phyloP scores from a whole-genome alignment of 2,329 filamentous ascomycete species.

The Aspergillus uvarum region DNA sequence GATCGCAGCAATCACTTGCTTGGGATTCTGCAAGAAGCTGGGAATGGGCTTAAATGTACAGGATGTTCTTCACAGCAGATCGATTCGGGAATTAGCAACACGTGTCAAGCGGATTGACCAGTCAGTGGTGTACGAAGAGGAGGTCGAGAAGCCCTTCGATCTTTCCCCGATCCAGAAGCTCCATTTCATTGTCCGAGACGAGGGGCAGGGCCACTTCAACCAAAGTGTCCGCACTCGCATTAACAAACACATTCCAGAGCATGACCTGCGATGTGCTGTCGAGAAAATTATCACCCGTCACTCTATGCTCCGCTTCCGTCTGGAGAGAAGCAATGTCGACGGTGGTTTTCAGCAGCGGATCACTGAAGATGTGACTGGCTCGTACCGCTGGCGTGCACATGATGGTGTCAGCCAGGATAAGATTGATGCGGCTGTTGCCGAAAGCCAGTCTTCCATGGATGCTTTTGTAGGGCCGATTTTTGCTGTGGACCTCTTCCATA shows the following conservation, averaged over 20 bases:
- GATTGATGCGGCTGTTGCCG: conserved; percentile 26
- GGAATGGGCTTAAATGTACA: conserved; percentile 50
- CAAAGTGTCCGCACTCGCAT: conserved; percentile 39
- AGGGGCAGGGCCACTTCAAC: conserved; percentile 40
- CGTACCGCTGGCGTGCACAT: conserved; percentile 30
- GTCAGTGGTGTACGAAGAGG: conserved; percentile 36
- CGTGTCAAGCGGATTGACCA: conserved; percentile 31
- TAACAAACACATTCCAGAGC: conserved; percentile 25
- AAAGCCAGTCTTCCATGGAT: conserved; percentile 37
- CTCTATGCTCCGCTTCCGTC: conserved; percentile 41
- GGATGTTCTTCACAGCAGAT: conserved; percentile 50
- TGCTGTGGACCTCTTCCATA: conserved; percentile 43
- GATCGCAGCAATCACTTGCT: conserved; percentile 53
- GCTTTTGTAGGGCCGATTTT: conserved; percentile 42
- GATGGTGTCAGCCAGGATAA: conserved; percentile 18
- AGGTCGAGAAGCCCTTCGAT: conserved; percentile 31
- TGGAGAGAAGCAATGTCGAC: conserved; percentile 21
- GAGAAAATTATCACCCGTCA: conserved; percentile 35
- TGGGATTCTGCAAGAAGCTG: conserved; percentile 48
- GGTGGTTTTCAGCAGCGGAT: conserved; percentile 30
- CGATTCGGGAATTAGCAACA: conserved; percentile 40
- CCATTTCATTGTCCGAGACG: conserved; percentile 36
- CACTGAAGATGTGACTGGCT: conserved; percentile 29
- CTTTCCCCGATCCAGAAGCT: conserved; percentile 42
- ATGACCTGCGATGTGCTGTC: conserved; percentile 28